Evolutionary conservation across 805 yeast species (phyloP).

Genomic region (Zygosaccharomyces siamensis): DNA sequence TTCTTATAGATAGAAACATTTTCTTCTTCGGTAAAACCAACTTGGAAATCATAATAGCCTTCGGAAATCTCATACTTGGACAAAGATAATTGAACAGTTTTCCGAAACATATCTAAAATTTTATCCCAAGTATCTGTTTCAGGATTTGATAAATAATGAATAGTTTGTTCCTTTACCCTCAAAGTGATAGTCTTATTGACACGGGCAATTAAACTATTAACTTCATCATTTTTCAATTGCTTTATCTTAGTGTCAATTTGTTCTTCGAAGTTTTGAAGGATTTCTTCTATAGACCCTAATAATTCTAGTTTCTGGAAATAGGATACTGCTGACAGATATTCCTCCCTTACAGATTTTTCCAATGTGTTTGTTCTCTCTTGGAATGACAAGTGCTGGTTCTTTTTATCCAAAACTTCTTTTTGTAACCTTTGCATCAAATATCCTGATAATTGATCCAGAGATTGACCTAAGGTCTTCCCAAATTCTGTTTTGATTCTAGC

Average conservation of each 20-base stretch:
- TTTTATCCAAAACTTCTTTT: constrained; percentile 24
- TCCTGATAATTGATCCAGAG: constrained; percentile 38
- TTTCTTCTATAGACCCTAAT: constrained; percentile 2
- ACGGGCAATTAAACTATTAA: constrained; percentile 40
- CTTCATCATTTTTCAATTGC: constrained; percentile 38
- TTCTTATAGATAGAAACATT: constrained; percentile 41
- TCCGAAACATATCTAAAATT: constrained; percentile 43
- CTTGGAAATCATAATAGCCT: constrained; percentile 50
- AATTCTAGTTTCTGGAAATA: constrained; percentile 35
- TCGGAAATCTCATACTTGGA: constrained; percentile 26
- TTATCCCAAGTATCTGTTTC: constrained; percentile 56
- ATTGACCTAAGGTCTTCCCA: constrained; percentile 40
- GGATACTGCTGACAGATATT: constrained; percentile 13
- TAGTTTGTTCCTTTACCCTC: constrained; percentile 48
- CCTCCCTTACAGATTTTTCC: constrained; percentile 23
- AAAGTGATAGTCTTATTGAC: constrained; percentile 44
- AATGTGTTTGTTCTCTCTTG: constrained; percentile 33
- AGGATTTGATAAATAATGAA: constrained; percentile 48
- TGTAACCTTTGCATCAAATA: constrained; percentile 32
- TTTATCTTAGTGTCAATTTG: constrained; percentile 32
- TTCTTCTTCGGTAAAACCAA: constrained; percentile 48
- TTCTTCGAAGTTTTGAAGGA: constrained; percentile 12
- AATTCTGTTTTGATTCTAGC: constrained; percentile 46
- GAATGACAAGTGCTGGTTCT: constrained; percentile 31
- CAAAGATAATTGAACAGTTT: constrained; percentile 31